Conservation (phyloP, 352 stramenopile species). For the Globisporangium middletonii region DNA sequence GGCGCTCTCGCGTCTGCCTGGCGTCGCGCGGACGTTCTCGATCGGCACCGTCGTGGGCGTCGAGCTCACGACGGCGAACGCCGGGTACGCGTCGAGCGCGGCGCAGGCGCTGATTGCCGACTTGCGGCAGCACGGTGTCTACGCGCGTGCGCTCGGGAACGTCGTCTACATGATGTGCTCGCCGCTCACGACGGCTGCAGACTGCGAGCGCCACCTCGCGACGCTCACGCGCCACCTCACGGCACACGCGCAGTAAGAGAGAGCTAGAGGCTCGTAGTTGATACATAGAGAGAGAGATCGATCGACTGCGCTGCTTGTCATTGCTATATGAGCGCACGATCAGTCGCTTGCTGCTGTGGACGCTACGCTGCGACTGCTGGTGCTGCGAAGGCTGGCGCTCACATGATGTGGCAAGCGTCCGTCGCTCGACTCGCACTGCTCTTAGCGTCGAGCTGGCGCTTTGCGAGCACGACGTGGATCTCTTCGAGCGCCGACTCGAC, state of each 20-base stretch:
- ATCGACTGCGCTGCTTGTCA: too few species aligned
- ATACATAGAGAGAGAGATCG: too few species aligned
- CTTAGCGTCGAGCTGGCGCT: constrained; percentile 34
- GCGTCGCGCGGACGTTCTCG: constrained; percentile 61
- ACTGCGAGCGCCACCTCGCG: constrained; percentile 56
- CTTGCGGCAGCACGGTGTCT: constrained; percentile 61
- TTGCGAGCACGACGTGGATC: constrained; percentile 50
- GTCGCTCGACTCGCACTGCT: background rate
- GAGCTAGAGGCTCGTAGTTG: too few species aligned
- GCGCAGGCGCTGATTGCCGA: constrained; percentile 53
- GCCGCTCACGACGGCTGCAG: constrained; percentile 53
- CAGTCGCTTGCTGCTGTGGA: too few species aligned
- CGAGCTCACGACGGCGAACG: constrained; percentile 49
- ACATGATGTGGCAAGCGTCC: constrained; percentile 7
- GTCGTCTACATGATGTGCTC: constrained; percentile 87
- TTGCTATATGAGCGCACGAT: too few species aligned
- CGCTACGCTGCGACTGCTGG: too few species aligned
- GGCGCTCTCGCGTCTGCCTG: constrained; percentile 40
- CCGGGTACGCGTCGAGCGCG: constrained; percentile 65
- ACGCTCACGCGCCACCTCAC: constrained; percentile 39
- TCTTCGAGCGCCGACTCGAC: constrained; percentile 58
- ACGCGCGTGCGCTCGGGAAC: constrained; percentile 76
- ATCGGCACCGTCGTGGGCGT: constrained; percentile 78
- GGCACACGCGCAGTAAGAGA: constrained; percentile 9
- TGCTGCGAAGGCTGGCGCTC: background rate